phyloP scores from a whole-genome alignment of 1,284 basidiomycete species.

The Malassezia vespertilionis region DNA sequence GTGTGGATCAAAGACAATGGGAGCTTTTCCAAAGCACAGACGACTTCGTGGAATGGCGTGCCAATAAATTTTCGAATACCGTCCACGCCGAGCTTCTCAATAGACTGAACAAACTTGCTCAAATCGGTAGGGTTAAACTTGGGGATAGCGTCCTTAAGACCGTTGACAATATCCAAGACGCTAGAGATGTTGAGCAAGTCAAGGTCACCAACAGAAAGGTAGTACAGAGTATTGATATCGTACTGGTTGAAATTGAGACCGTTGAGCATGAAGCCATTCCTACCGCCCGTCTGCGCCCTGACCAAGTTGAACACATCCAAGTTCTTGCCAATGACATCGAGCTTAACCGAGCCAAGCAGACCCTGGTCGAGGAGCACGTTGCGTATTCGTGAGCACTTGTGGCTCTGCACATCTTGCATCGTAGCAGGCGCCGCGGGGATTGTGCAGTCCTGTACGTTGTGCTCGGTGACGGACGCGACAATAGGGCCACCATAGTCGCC shows the following conservation, averaged over 20 bases:
- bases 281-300: conserved; percentile 10
- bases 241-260: conserved; percentile 28
- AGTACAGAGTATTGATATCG: conserved; percentile 22
- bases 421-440: conserved; percentile 2
- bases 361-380: conserved; percentile 28
- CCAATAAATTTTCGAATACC: conserved; percentile 2
- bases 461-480: background rate
- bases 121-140: background rate
- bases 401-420: conserved; percentile 6
- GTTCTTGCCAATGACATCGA: conserved; percentile 23
- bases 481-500: background rate
- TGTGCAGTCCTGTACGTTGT: background rate
- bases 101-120: background rate
- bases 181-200: conserved; percentile 6
- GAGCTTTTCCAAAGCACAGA: conserved; percentile 10
- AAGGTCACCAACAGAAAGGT: conserved; percentile 10
- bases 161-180: background rate
- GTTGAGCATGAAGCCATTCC: conserved; percentile 19
- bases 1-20: conserved; percentile 6
- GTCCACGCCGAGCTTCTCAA: background rate
- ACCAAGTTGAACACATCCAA: conserved; percentile 28
- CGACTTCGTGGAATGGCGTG: background rate
- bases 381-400: conserved; percentile 19
- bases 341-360: conserved; percentile 20
- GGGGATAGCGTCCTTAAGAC: background rate